Evolutionary conservation across 345 rosid species (phyloP).

Genomic region (Aurinia saxatilis): DNA sequence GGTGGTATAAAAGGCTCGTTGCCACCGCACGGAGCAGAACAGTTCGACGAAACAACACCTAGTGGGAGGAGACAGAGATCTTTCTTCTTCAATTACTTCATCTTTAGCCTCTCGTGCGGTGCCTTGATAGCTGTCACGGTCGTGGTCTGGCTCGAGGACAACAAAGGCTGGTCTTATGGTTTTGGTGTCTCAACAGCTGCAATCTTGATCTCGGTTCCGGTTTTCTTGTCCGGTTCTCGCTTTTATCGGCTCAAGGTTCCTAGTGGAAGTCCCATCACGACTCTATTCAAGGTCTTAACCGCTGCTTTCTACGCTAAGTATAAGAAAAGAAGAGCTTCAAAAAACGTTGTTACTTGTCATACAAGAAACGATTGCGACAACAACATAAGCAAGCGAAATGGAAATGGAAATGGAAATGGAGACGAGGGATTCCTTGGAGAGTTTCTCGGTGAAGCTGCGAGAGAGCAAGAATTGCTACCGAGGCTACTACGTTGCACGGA

Average conservation of each 20-base stretch:
- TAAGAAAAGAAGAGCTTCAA: slow-evolving; percentile 28
- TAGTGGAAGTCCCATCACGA: slow-evolving; percentile 70
- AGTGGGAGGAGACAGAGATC: slow-evolving; percentile 80
- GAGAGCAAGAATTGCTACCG: slow-evolving; percentile 13
- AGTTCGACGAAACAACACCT: slow-evolving; percentile 63
- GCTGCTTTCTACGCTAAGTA: slow-evolving; percentile 40
- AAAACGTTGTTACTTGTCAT: slow-evolving; percentile 35
- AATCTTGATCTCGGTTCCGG: slow-evolving; percentile 59
- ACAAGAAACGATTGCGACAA: slow-evolving; percentile 27
- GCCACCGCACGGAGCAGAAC: slow-evolving; percentile 92
- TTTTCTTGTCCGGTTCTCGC: slow-evolving; percentile 69
- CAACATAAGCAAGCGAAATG: neutral
- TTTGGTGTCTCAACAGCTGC: slow-evolving; percentile 67
- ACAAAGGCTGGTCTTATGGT: slow-evolving; percentile 92
- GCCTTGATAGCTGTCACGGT: slow-evolving; percentile 84
- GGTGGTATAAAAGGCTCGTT: slow-evolving; percentile 96
- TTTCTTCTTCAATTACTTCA: slow-evolving; percentile 74
- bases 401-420: slow-evolving; percentile 20
- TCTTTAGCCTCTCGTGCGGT: slow-evolving; percentile 76
- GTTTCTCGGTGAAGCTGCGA: slow-evolving; percentile 43
- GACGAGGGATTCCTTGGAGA: slow-evolving; percentile 14
- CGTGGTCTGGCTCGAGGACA: slow-evolving; percentile 93
- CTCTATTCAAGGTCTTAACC: slow-evolving; percentile 56
- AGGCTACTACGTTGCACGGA: slow-evolving; percentile 42
- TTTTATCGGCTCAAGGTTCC: slow-evolving; percentile 64